These are phyloP conservation scores for Nosema granulosis DNA, from an alignment of 371 early-diverging fungal species.

Conservation along the genomic window DNA sequence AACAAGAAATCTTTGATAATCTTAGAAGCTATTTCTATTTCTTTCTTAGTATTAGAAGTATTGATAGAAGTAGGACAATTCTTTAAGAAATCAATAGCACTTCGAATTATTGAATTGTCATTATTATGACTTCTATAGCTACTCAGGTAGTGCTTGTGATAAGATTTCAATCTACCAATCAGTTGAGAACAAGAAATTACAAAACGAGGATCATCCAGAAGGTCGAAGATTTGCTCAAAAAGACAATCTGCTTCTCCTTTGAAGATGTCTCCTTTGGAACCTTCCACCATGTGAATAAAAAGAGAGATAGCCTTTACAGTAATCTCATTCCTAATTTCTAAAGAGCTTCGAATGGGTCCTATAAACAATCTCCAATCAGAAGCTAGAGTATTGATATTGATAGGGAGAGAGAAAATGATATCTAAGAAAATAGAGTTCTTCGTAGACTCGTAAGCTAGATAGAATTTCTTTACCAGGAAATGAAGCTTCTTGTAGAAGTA, in stretches of 20 bases:
- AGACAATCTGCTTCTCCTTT: not conserved
- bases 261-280: conserved; percentile 21
- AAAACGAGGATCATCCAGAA: not conserved
- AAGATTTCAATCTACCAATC: conserved; percentile 37
- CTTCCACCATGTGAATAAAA: conserved; percentile 31
- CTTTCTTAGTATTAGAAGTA: not conserved
- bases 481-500: conserved; percentile 38
- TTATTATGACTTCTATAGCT: too few relatives aligned
- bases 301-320: conserved; percentile 9
- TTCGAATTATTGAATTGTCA: too few relatives aligned
- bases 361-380: conserved; percentile 24
- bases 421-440: conserved; percentile 21
- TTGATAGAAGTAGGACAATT: too few relatives aligned
- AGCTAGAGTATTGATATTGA: conserved; percentile 24
- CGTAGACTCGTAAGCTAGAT: not conserved
- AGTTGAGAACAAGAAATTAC: conserved; percentile 20
- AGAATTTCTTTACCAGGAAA: not conserved
- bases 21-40: not conserved
- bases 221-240: not conserved
- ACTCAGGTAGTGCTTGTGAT: conserved; percentile 19
- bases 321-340: not conserved
- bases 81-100: too few relatives aligned
- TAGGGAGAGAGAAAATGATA: conserved; percentile 36
- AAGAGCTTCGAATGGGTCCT: conserved; percentile 16
- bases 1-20: conserved; percentile 12